Evolutionary conservation across 2,329 filamentous ascomycete genomes (phyloP).

Genomic region (Botryosphaeria agaves): DNA sequence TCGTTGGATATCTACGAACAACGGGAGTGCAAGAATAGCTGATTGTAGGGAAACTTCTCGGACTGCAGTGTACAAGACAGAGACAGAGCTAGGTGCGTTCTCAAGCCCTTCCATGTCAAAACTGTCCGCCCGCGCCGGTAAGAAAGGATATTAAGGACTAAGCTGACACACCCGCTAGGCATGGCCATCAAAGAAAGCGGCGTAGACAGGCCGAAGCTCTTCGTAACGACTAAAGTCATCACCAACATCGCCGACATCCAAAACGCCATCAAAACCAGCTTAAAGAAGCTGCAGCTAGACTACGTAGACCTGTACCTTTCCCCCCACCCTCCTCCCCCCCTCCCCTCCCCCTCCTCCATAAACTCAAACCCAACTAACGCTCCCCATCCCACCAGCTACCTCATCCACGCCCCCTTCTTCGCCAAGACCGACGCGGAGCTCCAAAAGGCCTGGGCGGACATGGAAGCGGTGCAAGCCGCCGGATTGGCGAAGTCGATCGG

Average conservation of each 20-base stretch:
- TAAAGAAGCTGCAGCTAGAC: constrained; percentile 41
- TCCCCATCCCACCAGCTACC: constrained; percentile 25
- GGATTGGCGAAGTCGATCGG: constrained; percentile 44
- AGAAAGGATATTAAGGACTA: no score
- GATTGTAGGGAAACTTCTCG: no score
- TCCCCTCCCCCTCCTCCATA: background rate
- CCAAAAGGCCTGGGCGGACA: constrained; percentile 39
- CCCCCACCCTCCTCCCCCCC: background rate
- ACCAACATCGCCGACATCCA: constrained; percentile 37
- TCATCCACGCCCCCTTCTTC: constrained; percentile 46
- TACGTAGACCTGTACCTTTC: constrained; percentile 45
- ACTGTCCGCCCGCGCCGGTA: no score
- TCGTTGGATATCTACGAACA: constrained; percentile 5
- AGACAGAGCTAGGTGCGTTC: constrained; percentile 32
- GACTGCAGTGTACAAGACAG: constrained; percentile 31
- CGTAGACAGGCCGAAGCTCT: constrained; percentile 28
- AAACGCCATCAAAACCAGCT: constrained; percentile 33
- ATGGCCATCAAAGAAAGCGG: constrained; percentile 27
- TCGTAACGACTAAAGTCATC: constrained; percentile 38
- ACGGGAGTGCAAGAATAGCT: background rate
- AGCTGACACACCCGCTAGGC: no score
- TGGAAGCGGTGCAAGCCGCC: constrained; percentile 39
- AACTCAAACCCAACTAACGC: background rate
- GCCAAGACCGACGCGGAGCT: constrained; percentile 34
- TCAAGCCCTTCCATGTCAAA: no score